Base-by-base conservation (phyloP, 441 rosid species). In the Bocquillonia castaneifolia region DNA sequence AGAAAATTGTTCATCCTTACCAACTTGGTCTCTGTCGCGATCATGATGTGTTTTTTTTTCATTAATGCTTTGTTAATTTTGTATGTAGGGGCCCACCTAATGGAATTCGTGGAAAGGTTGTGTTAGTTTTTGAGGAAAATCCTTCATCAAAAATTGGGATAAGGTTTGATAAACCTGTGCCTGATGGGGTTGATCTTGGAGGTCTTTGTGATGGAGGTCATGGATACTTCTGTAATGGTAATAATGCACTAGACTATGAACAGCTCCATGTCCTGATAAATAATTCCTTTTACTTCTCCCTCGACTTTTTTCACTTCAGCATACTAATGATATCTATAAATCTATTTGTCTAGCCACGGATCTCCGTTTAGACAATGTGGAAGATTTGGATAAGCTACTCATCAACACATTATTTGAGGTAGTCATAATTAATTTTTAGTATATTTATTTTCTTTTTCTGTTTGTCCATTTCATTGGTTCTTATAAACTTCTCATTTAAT, bases 131-230 rank as follows among this genome's bases (percentile, higher is more conserved):
- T 58, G 86, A 81, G 71, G 90, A 83, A 60, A 88, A 86, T 79
- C 87, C 88, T 73, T 59, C 66, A 48, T 83, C 94, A 60, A 88
- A 88, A 80, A 74, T 88, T 71, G 94, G 94, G 22, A 86, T 86
- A 64, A 85, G 78, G 70, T 88, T 86, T 82, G 94, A 88, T 69
- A 86, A 83, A 77, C 80, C 79, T 36, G 59, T 88, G 63, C 77
- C 80, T 42, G 94, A 86, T 53, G 94, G 94, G 4, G 94, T 88
- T 54, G 91, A 88, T 80, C 91, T 86, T 66, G 91, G 92, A 68
- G 85, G 80, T 70, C 74, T 32, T 6, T 86, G 92, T 69, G 91
- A 86, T 77, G 69, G 26, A 45, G 90, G 91, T 58, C 76, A 80
- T 72, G 94, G 94, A 63, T 86, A 79, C 72, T 88, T 86, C 78